Conservation (phyloP, 306 rosid species). For the Ormosia semicastrata region DNA sequence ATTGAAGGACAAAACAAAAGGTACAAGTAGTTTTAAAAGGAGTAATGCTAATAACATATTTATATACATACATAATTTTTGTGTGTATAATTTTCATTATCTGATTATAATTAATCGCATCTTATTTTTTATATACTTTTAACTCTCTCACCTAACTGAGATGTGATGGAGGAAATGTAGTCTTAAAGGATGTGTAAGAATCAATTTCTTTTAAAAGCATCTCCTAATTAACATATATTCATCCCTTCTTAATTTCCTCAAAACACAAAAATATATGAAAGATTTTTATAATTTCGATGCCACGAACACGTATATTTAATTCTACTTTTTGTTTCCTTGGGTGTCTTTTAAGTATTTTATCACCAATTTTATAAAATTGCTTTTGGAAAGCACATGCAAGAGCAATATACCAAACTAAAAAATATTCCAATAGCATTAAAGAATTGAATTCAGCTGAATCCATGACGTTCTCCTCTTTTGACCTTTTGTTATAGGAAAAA, state of each 20-base stretch:
- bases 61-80: too few relatives aligned
- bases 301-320: not conserved
- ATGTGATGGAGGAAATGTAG: too few relatives aligned
- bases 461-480: conserved; percentile 1
- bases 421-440: not conserved
- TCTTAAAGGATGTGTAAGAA: too few relatives aligned
- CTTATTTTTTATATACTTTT: too few relatives aligned
- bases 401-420: not conserved
- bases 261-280: not conserved
- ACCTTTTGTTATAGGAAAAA: not conserved
- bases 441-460: not conserved
- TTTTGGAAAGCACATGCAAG: not conserved
- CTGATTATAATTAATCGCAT: too few relatives aligned
- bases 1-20: not conserved
- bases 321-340: not conserved
- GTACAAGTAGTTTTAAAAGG: not conserved
- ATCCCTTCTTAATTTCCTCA: not conserved
- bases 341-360: not conserved
- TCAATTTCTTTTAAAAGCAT: too few relatives aligned
- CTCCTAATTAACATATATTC: not conserved
- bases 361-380: not conserved
- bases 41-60: too few relatives aligned
- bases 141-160: too few relatives aligned
- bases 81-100: too few relatives aligned
- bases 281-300: not conserved